Evolutionary conservation across 1,139 yeast species (phyloP), one percentile per base, ranked within the genome.

Genomic region (Blastobotrys ciferrii): DNA sequence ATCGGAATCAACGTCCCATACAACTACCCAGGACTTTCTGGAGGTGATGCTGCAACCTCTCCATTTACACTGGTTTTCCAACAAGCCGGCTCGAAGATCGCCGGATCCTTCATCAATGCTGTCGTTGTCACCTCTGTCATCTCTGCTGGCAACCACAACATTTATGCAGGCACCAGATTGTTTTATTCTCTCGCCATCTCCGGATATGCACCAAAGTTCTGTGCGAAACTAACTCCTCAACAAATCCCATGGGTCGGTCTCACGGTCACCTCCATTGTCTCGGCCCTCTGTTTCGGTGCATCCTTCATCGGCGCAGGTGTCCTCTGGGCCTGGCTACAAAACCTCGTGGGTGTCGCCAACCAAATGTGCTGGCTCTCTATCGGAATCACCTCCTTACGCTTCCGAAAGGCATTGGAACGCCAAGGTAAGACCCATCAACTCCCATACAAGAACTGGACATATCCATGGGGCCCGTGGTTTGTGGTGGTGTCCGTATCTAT

Each of bases 251-350:
- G 82, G 42, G 69, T 76, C 46, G 55, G 71, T 1, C 49, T 76
- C 59, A 48, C 67, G 4, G 65, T 71, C 2, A 74, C 77, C 1
- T 56, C 69, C 13, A 49, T 67, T 1, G 63, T 74, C 13, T 70
- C 84, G 55, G 89, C 88, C 0, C 68, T 84, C 47, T 82, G 87
- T 48, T 84, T 82, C 68, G 73, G 83, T 50, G 82, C 81, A 17
- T 72, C 75, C 4, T 67, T 72, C 48, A 66, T 71, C 31, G 73
- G 80, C 42, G 74, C 81, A 57, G 73, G 73, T 9, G 64, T 67
- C 2, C 76, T 82, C 2, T 82, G 82, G 71, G 71, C 77, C 12
- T 82, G 88, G 88, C 72, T 82, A 51, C 78, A 82, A 58, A 78
- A 86, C 23, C 63, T 84, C 32, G 84, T 87, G 48, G 82, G 86